Base-by-base conservation (phyloP, 2,329 filamentous ascomycete species). In the Talaromyces funiculosus region DNA sequence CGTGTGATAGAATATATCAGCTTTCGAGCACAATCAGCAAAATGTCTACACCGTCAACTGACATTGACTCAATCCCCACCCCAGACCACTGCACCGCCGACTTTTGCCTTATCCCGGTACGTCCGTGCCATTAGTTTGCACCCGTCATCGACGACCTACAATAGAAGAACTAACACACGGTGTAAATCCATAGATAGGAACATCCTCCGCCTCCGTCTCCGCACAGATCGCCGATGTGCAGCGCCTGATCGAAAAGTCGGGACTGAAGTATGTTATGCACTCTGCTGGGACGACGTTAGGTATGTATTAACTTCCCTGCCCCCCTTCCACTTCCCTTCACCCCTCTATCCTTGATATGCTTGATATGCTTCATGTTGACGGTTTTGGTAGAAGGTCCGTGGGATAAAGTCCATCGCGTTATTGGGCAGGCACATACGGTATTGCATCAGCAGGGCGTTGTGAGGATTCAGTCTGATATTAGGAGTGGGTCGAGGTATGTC, bases 201-300 rank as follows among this genome's bases (percentile, higher is more conserved):
- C 93, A 18, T 86, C 85, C 53, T 86, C 77, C 42, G 82, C 85
- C 56, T 92, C 90, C 1, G 89, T 93, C 16, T 88, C 90, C 4
- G 85, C 88, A 66, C 90, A 97, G 72, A 86, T 99, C 31, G 93
- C 93, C 35, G 87, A 89, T 64, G 91, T 97, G 38, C 93, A 97
- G 78, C 86, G 87, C 61, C 81, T 97, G 37, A 82, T 99, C 68
- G 86, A 89, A 75, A 86, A 84, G 58, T 94, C 89, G 67, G 91
- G 91, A 1, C 75, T 97, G 64, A 87, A 85, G 65, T 93, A 92
- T 72, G 86, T 84, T 51, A 94, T 97, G 90, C 93, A 97, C 77
- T 92, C 90, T 26, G 92, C 92, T 2, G 94, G 93, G 12, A 97
- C 93, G 0, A 97, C 93, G 0, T 84, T 97, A 59, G 92, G 91